Percentiles rank a stretch among this genome's conserved stretches.
Conservation (phyloP, 116 monocot species). For the Zostera marina region DNA sequence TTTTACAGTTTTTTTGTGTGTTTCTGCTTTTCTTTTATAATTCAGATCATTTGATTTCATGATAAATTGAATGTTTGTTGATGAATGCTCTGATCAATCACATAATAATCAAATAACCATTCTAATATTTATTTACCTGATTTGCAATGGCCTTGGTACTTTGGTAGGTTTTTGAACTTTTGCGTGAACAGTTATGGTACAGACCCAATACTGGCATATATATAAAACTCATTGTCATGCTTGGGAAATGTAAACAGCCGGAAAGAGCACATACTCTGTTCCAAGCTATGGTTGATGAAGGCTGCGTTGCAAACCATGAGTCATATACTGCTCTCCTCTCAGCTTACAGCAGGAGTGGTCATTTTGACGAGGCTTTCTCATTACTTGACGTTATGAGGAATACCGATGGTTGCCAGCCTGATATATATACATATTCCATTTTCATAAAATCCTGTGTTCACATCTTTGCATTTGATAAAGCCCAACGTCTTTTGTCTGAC, state of each 20-base stretch:
- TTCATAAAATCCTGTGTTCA: conserved; percentile 84
- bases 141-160: conserved; percentile 4
- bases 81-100: no score
- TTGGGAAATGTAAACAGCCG: conserved; percentile 93
- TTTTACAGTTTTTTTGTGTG: no score
- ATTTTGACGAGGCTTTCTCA: conserved; percentile 62
- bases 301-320: conserved; percentile 66
- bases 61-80: no score
- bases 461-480: conserved; percentile 59
- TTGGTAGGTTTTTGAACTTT: conserved; percentile 77
- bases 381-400: conserved; percentile 64
- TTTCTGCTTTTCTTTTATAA: no score
- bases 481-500: conserved; percentile 40
- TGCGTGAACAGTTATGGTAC: conserved; percentile 91
- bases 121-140: no score
- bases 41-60: no score
- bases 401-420: conserved; percentile 71
- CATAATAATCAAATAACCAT: no score
- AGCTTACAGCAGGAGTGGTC: conserved; percentile 85
- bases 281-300: conserved; percentile 79
- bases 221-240: conserved; percentile 96
- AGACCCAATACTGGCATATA: conserved; percentile 69
- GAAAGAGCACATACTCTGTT: conserved; percentile 72
- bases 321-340: conserved; percentile 88
- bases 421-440: conserved; percentile 90